These are phyloP conservation scores for Podospora pseudocomata DNA, from an alignment of 495 filamentous ascomycete genomes.

Conservation along the genomic window DNA sequence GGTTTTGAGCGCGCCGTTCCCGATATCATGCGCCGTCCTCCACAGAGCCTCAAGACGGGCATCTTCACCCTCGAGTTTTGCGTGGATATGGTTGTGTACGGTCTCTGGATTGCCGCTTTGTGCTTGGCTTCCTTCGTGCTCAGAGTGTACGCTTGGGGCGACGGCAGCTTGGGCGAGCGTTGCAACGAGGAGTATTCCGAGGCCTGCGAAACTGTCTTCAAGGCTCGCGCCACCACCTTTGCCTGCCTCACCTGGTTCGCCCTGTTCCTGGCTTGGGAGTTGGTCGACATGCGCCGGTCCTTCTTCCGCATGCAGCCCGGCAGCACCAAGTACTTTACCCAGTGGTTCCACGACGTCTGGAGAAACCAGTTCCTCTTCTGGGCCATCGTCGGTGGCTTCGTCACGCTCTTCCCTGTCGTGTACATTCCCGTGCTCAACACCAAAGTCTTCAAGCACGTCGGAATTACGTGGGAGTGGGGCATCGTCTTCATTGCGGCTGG, in stretches of 20 bases:
- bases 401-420: conserved; percentile 66
- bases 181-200: conserved; percentile 59
- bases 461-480: conserved; percentile 72
- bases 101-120: conserved; percentile 61
- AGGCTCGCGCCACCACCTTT: conserved; percentile 72
- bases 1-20: conserved; percentile 66
- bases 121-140: conserved; percentile 45
- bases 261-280: conserved; percentile 70
- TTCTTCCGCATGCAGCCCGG: conserved; percentile 65
- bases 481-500: conserved; percentile 55
- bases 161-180: conserved; percentile 61
- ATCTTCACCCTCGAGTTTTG: conserved; percentile 67
- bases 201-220: conserved; percentile 62
- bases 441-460: conserved; percentile 67
- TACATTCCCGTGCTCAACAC: conserved; percentile 70
- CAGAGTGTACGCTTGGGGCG: conserved; percentile 61
- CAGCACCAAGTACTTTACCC: conserved; percentile 50
- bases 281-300: conserved; percentile 63
- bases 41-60: conserved; percentile 59
- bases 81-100: conserved; percentile 72
- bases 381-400: conserved; percentile 63
- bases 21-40: conserved; percentile 68
- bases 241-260: conserved; percentile 71
- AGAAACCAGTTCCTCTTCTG: conserved; percentile 72
- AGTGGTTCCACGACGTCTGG: conserved; percentile 61